Percentiles rank a stretch among this genome's conserved stretches.
Conservation (phyloP, 73 alveolate genomes). For the Paraurostyla sp. region DNA sequence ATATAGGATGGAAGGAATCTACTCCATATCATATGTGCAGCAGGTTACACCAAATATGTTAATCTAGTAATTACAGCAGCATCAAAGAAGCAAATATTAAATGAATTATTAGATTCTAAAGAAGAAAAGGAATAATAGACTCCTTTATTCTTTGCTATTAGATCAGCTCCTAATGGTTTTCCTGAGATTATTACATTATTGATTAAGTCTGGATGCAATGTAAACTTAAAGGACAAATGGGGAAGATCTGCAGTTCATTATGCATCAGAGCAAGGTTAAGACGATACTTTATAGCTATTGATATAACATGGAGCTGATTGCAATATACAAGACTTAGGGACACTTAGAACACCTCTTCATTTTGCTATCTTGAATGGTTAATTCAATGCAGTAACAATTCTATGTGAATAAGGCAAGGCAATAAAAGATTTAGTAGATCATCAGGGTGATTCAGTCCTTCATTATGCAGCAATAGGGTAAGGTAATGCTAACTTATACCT, state of each 20-base stretch:
- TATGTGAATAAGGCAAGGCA: constrained; percentile 29
- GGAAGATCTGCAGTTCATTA: constrained; percentile 54
- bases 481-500: constrained; percentile 53
- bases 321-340: constrained; percentile 2
- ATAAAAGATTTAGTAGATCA: constrained; percentile 5
- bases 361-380: constrained; percentile 44
- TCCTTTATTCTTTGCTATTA: constrained; percentile 45
- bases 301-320: constrained; percentile 39
- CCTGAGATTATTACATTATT: constrained; percentile 44
- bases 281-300: constrained; percentile 40
- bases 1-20: constrained; percentile 43
- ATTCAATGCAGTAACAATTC: constrained; percentile 36
- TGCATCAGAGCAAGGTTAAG: constrained; percentile 48
- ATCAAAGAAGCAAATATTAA: not conserved
- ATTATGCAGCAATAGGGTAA: constrained; percentile 44
- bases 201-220: constrained; percentile 45
- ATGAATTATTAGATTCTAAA: constrained; percentile 14
- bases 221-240: constrained; percentile 30
- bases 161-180: constrained; percentile 54
- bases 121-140: constrained; percentile 26
- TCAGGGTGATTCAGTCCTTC: constrained; percentile 13
- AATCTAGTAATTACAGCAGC: constrained; percentile 32
- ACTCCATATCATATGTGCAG: constrained; percentile 37
- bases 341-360: constrained; percentile 33
- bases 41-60: constrained; percentile 56